Evolutionary conservation across 1,284 basidiomycete genomes (phyloP), one percentile per base, ranked within the genome.

Genomic region (Uromyces viciae-fabae): DNA sequence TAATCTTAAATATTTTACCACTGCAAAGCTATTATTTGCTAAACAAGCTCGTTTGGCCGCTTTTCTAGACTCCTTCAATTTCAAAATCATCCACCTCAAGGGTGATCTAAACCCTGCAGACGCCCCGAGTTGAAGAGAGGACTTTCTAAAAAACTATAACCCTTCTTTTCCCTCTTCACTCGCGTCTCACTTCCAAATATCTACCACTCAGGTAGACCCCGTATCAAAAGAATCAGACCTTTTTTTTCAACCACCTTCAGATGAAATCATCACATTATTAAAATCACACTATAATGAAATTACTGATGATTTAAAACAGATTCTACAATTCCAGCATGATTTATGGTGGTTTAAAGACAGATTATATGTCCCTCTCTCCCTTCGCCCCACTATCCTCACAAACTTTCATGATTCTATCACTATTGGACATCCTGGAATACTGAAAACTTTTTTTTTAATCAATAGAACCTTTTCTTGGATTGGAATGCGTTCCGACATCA

Each of bases 61-160:
- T 3, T 62, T 75, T 40, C n/a, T 75, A 9, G 40, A 43, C 38
- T 38, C 49, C 1, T 75, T 77, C 31, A 66, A 64, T 19, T 68
- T 77, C n/a, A 1, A 1, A 11, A 77, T 77, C 33, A 17, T 66
- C 19, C 75, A 76, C 25, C 3, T 52, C 33, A 38, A 56, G 17
- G 75, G 75, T 8, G 25, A 19, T 8, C 1, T 40, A 2, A 76
- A 76, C 42, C 75, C 75, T 17, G 75, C 75, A 17, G 60, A 76
- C 36, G 38, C 36, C 7, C 58, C 75, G 17, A 58, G 49, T 43
- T n/a, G 60, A 11, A 11, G 75, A 31, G 17, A 25, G 8, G 60
- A 76, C 66, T 76, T 46, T 52, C 60, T 43, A 11, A n/a, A 49
- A 49, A 19, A 38, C n/a, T n/a, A n/a, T n/a, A n/a, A n/a, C n/a